Evolutionary conservation across 2,329 filamentous ascomycete genomes (phyloP), one percentile per base, ranked within the genome.

Genomic region (Thelonectria olida): DNA sequence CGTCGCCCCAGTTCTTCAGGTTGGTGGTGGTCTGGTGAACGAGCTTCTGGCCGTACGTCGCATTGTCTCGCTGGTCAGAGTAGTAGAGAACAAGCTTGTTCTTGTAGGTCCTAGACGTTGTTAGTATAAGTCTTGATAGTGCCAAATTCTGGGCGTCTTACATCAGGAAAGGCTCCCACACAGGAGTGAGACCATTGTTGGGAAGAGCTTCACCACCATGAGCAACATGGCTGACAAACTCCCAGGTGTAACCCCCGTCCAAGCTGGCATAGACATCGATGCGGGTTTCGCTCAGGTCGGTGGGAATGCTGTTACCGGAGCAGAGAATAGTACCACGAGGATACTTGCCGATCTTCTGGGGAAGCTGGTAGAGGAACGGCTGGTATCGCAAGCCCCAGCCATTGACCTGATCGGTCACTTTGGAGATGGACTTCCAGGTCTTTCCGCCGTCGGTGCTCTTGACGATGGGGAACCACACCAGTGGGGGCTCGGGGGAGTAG

Each of bases 131-230:
- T 7, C 17, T 7, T 12, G 2, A 8, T n/a, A 0, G 2, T n/a
- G 10, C 20, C 1, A 41, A 15, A 8, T 9, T 15, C 4, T 4
- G 22, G 23, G 28, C 2, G 12, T 31, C 72, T 67, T 64, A 76
- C 73, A 87, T 72, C 54, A 92, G 76, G 75, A 90, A 91, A 0
- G 90, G 90, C 74, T 92, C 90, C 90, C 90, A 92, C 31, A 92
- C 86, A 1, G 89, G 88, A 0, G 88, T 89, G 45, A 87, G 74
- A 2, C 87, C 89, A 70, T 91, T 90, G 71, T 86, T 82, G 5
- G 89, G 85, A 1, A 80, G 70, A 3, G 88, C 88, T 48, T 81
- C 81, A 19, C 88, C 88, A 27, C 89, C 90, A 2, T 79, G 76
- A 1, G 88, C 89, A 51, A 92, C 85, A 66, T 87, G 83, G 58